phyloP scores from a whole-genome alignment of 2,329 filamentous ascomycete genomes.

The Ophiostoma sp. region DNA sequence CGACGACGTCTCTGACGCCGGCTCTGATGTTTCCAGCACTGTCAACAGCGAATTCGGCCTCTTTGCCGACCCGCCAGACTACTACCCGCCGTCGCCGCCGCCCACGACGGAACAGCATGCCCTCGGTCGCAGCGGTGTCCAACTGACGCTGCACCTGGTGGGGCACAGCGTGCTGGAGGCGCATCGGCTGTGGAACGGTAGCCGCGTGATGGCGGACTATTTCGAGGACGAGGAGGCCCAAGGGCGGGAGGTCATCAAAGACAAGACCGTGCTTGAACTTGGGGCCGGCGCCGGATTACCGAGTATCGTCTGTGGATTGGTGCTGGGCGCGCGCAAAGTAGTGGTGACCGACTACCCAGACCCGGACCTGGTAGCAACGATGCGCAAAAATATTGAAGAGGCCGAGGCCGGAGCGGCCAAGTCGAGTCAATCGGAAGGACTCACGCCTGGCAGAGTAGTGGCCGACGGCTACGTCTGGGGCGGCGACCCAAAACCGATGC shows the following conservation, averaged over 20 bases:
- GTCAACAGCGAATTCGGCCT: constrained; percentile 42
- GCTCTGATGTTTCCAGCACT: background rate
- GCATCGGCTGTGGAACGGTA: constrained; percentile 88
- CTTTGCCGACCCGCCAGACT: constrained; percentile 80
- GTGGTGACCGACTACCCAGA: constrained; percentile 92
- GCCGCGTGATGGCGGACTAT: constrained; percentile 73
- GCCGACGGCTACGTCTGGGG: constrained; percentile 85
- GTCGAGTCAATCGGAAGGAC: background rate
- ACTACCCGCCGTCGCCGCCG: constrained; percentile 73
- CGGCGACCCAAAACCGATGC: constrained; percentile 57
- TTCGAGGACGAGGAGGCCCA: constrained; percentile 57
- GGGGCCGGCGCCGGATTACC: constrained; percentile 87
- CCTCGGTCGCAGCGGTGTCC: constrained; percentile 56
- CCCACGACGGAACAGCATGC: constrained; percentile 72
- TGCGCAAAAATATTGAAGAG: constrained; percentile 71
- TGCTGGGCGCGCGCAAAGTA: constrained; percentile 66
- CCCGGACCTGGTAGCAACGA: constrained; percentile 74
- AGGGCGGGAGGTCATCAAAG: constrained; percentile 50
- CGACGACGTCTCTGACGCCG: background rate
- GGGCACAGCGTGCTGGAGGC: constrained; percentile 87
- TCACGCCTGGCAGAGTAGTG: constrained; percentile 36
- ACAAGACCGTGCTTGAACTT: constrained; percentile 78
- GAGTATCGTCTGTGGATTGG: constrained; percentile 70
- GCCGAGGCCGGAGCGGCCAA: constrained; percentile 42
- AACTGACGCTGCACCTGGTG: constrained; percentile 60